Evolutionary conservation across 2,329 filamentous ascomycete species (phyloP).

Genomic region (Aspergillus jensenii): DNA sequence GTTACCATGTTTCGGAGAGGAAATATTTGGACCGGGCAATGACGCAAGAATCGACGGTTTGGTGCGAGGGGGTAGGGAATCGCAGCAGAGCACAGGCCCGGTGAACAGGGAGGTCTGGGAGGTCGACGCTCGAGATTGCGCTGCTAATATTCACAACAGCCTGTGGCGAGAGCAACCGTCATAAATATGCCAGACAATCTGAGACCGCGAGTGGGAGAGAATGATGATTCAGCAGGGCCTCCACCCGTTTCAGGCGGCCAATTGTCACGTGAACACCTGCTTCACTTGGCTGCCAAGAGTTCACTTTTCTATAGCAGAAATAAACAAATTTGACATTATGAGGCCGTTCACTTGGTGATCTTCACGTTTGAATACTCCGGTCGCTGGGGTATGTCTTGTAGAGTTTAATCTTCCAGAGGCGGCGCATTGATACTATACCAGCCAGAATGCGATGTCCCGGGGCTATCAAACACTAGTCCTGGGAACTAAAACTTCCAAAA

Average conservation of each 20-base stretch:
- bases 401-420: too few species aligned
- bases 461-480: too few species aligned
- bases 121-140: background rate
- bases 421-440: too few species aligned
- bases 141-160: background rate
- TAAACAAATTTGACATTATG: background rate
- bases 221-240: conserved; percentile 12
- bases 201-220: background rate
- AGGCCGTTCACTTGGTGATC: too few species aligned
- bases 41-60: conserved; percentile 2
- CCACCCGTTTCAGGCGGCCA: background rate
- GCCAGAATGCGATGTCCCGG: too few species aligned
- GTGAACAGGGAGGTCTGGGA: background rate
- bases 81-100: background rate
- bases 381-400: too few species aligned
- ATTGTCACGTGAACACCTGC: conserved; percentile 2
- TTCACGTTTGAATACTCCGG: too few species aligned
- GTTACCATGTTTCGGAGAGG: conserved; percentile 22
- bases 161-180: background rate
- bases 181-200: background rate
- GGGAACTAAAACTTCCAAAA: too few species aligned
- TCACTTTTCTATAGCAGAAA: background rate
- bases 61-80: background rate
- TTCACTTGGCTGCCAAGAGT: background rate
- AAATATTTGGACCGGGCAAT: conserved; percentile 1